Conservation (phyloP, 179 eudicot species). For the Heliamphora ciliata region DNA sequence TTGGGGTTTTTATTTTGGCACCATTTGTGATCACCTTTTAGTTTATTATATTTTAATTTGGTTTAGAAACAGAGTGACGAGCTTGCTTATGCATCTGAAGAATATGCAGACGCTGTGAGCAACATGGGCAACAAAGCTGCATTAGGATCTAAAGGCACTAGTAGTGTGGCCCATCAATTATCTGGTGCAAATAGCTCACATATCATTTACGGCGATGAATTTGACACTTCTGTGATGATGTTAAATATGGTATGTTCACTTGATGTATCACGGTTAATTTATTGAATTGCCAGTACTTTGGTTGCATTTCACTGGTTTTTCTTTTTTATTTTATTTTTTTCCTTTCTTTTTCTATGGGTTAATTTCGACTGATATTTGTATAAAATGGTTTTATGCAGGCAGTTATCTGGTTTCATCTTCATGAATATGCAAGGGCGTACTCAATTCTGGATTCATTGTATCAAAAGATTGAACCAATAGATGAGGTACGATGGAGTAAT, state of each 20-base stretch:
- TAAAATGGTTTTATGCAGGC: slow-evolving; percentile 40
- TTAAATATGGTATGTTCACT: slow-evolving; percentile 53
- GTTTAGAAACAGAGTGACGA: slow-evolving; percentile 57
- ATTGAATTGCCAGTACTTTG: not conserved
- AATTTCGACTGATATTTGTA: not conserved
- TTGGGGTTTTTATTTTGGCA: not conserved
- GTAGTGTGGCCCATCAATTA: slow-evolving; percentile 19
- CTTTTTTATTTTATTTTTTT: not conserved
- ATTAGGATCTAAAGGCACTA: slow-evolving; percentile 39
- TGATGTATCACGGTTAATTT: slow-evolving; percentile 7
- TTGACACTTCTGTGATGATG: slow-evolving; percentile 54
- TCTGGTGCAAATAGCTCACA: slow-evolving; percentile 27
- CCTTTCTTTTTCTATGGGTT: not conserved
- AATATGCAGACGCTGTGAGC: slow-evolving; percentile 39
- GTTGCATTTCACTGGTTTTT: not conserved
- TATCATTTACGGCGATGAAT: slow-evolving; percentile 37
- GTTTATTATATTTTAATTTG: slow-evolving; percentile 15
- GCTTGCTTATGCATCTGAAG: slow-evolving; percentile 55
- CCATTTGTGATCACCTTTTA: not conserved
- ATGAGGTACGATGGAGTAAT: slow-evolving; percentile 47
- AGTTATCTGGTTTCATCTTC: slow-evolving; percentile 71
- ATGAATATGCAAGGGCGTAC: slow-evolving; percentile 64
- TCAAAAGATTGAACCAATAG: slow-evolving; percentile 82
- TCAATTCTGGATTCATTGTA: slow-evolving; percentile 64
- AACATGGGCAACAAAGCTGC: slow-evolving; percentile 35